These are phyloP conservation scores for Monilinia aucupariae DNA, from an alignment of 2,329 filamentous ascomycete genomes.

Conservation along the genomic window DNA sequence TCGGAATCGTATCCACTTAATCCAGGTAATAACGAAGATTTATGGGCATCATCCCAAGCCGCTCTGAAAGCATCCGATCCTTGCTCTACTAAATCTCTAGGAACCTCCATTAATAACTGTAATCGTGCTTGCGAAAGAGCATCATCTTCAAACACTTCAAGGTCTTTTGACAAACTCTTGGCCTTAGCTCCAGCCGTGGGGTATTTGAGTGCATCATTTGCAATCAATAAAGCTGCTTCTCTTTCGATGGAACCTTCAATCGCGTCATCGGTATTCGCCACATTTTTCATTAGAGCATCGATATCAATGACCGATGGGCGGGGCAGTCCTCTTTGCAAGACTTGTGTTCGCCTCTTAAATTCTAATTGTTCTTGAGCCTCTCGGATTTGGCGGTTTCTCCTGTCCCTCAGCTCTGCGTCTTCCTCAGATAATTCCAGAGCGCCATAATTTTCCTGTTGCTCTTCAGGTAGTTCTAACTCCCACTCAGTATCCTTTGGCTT, in stretches of 20 bases:
- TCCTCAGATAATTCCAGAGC: constrained; percentile 51
- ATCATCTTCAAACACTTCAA: constrained; percentile 65
- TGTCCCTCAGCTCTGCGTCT: constrained; percentile 68
- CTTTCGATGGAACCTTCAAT: constrained; percentile 65
- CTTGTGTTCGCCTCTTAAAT: constrained; percentile 77
- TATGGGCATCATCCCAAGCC: constrained; percentile 49
- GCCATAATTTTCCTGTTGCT: constrained; percentile 56
- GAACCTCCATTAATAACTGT: constrained; percentile 52
- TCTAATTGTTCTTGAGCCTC: constrained; percentile 68
- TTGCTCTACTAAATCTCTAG: constrained; percentile 46
- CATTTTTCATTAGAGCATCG: constrained; percentile 58
- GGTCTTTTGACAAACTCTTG: constrained; percentile 51
- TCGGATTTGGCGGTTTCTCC: constrained; percentile 65
- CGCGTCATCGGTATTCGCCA: constrained; percentile 55
- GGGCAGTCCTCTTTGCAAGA: constrained; percentile 80
- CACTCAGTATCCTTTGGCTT: constrained; percentile 91
- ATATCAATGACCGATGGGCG: constrained; percentile 70
- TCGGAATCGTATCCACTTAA: constrained; percentile 74
- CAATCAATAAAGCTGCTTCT: constrained; percentile 75
- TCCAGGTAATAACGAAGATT: constrained; percentile 62
- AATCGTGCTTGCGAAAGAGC: constrained; percentile 69
- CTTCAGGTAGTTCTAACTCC: constrained; percentile 88
- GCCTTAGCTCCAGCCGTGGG: constrained; percentile 64
- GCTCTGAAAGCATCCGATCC: constrained; percentile 47
- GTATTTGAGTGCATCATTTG: constrained; percentile 71